Percentiles rank a stretch among this genome's conserved stretches.
phyloP scores from a whole-genome alignment of 805 yeast species.

The Lipomyces spencermartinsiae region DNA sequence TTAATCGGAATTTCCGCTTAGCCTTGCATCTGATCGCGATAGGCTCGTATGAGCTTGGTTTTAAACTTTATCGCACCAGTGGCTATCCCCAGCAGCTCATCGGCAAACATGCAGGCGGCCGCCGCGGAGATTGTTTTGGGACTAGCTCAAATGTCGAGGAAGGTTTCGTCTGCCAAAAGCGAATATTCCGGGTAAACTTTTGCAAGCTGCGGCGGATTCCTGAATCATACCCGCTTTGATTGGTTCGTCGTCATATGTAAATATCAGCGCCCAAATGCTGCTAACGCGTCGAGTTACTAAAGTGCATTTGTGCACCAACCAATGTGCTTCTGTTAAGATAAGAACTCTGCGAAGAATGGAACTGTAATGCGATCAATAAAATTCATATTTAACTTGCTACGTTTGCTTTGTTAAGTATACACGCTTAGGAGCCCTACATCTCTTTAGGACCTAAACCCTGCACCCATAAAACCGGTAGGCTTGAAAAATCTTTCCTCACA shows the following conservation, averaged over 20 bases:
- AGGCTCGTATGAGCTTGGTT: neutral
- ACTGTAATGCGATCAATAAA: neutral
- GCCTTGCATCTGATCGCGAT: neutral
- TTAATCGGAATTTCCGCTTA: no score
- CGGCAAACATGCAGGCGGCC: no score
- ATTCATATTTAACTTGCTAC: no score
- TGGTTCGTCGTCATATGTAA: no score
- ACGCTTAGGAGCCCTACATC: neutral
- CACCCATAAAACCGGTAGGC: no score
- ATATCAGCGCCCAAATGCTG: no score
- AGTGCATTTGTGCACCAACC: no score
- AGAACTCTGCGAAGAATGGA: neutral
- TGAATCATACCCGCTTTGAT: no score
- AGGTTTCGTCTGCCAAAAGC: neutral
- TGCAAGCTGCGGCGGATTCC: neutral
- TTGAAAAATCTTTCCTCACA: no score
- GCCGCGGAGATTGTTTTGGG: neutral
- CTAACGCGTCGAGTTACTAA: no score
- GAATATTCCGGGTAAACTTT: slow-evolving; percentile 1
- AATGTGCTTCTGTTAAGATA: no score
- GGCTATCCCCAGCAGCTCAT: neutral
- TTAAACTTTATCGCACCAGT: neutral
- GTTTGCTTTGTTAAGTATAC: neutral
- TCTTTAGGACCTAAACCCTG: neutral
- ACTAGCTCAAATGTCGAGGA: neutral